phyloP scores from a whole-genome alignment of 495 filamentous ascomycete species.

The Pseudotulostoma volvatum region DNA sequence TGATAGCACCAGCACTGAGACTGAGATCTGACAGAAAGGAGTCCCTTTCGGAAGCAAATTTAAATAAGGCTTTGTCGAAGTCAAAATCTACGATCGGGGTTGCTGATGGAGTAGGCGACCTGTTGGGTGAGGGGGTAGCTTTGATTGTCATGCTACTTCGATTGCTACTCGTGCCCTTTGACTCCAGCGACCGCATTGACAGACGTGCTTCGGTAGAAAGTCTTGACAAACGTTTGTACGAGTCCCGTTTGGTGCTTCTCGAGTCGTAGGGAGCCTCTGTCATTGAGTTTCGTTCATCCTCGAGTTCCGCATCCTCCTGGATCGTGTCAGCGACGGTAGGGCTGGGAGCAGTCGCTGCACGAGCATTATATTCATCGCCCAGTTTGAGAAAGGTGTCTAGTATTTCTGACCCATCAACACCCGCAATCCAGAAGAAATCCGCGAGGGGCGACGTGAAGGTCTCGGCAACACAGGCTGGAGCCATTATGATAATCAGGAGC shows the following conservation, averaged over 20 bases:
- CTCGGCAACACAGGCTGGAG: slow-evolving; percentile 13
- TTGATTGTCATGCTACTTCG: slow-evolving; percentile 78
- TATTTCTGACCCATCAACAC: slow-evolving; percentile 55
- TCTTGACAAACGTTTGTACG: slow-evolving; percentile 47
- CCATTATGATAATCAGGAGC: slow-evolving; percentile 1
- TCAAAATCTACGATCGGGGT: slow-evolving; percentile 48
- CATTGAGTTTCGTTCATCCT: slow-evolving; percentile 29
- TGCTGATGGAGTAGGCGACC: slow-evolving; percentile 20
- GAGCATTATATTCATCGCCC: slow-evolving; percentile 37
- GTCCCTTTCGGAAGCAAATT: slow-evolving; percentile 88
- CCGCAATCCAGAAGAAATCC: slow-evolving; percentile 98
- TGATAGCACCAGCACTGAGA: slow-evolving; percentile 69
- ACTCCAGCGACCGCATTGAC: slow-evolving; percentile 48
- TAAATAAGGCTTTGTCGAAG: slow-evolving; percentile 80
- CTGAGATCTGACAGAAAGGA: slow-evolving; percentile 85
- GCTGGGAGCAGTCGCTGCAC: slow-evolving; percentile 27
- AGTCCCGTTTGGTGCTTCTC: slow-evolving; percentile 44
- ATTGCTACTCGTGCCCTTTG: slow-evolving; percentile 59
- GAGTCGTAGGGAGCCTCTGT: slow-evolving; percentile 34
- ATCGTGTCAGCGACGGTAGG: slow-evolving; percentile 59
- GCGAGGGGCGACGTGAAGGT: slow-evolving; percentile 64
- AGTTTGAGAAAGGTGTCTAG: slow-evolving; percentile 27
- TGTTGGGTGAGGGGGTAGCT: slow-evolving; percentile 20
- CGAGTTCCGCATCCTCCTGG: slow-evolving; percentile 59
- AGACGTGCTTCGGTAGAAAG: slow-evolving; percentile 44